Base-by-base conservation (phyloP, 768 basidiomycete genomes). In the Terana coerulea region DNA sequence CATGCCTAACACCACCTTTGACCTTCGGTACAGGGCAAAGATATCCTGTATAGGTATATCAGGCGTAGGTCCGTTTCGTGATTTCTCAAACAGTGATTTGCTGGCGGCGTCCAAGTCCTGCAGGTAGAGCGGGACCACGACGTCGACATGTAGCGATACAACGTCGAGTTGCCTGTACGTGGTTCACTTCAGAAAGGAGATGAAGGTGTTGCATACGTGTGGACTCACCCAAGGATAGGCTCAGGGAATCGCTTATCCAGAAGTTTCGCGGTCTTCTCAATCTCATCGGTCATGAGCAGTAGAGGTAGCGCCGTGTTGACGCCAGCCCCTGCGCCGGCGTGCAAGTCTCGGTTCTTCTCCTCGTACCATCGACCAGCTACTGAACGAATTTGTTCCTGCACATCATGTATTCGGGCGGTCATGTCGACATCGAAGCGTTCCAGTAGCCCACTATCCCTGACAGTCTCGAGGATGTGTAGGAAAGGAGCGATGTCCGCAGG, bases 41-140 rank as follows among this genome's bases (percentile, higher is more conserved):
- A 95, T 83, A 64, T 98, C 93, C 58, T 91, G 87, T 42, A 95
- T 92, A 1, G 87, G 89, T 2, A 93, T 80, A 55, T 90, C 88
- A 5, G 91, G 91, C 7, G 87, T 90, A 1, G 91, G 88, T 3
- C 87, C 88, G 61, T 88, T 91, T 82, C 83, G 85, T 7, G 88
- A 91, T 10, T 87, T 85, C 62, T 91, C 88, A 53, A 88, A 82
- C 5, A 93, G 69, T 25, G 81, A 80, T 66, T 86, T 86, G 61
- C 85, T 83, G 9, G 84, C 83, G 35, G 71, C 74, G 55, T 86
- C 79, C 22, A 94, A 59, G 29, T 91, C 91, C 22, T 69, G 67
- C 7, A 91, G 61, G 59, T 84, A 79, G 50, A 80, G 71, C 6
- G 91, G 90, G 5, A 90, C 70, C 17, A 75, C 73, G 12, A 80